Conservation (phyloP, 2,329 filamentous ascomycete species). For the Cladosporium sp. region DNA sequence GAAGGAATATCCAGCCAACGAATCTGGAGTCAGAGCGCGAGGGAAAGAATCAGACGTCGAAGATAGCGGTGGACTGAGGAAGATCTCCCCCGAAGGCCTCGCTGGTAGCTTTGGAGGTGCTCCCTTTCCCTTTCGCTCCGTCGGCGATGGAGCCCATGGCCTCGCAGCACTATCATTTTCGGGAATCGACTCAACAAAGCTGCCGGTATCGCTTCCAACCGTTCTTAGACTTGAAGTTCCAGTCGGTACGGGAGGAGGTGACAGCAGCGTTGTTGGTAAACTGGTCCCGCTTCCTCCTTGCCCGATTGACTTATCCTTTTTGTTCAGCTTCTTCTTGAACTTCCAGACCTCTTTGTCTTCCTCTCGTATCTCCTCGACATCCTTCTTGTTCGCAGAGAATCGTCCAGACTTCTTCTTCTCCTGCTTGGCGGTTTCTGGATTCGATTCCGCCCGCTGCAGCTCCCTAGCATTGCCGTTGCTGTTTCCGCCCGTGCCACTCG, state of each 20-base stretch:
- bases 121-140: constrained; percentile 17
- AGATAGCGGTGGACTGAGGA: constrained; percentile 12
- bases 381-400: constrained; percentile 1
- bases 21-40: constrained; percentile 7
- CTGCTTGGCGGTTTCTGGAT: neutral
- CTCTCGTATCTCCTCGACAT: constrained; percentile 11
- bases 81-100: constrained; percentile 19
- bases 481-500: neutral
- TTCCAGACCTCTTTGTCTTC: constrained; percentile 7
- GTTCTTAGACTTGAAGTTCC: neutral
- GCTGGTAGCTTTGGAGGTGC: constrained; percentile 21
- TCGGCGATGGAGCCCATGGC: neutral
- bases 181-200: neutral
- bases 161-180: neutral
- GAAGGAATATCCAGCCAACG: constrained; percentile 1
- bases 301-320: neutral
- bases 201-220: constrained; percentile 4
- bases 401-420: constrained; percentile 7
- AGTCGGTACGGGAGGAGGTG: constrained; percentile 5
- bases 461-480: constrained; percentile 4
- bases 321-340: neutral
- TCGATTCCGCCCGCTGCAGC: neutral
- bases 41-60: constrained; percentile 6
- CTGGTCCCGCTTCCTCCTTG: constrained; percentile 6
- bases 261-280: constrained; percentile 3